Conservation (phyloP, 2,329 filamentous ascomycete species). For the Coniochaeta sp. region DNA sequence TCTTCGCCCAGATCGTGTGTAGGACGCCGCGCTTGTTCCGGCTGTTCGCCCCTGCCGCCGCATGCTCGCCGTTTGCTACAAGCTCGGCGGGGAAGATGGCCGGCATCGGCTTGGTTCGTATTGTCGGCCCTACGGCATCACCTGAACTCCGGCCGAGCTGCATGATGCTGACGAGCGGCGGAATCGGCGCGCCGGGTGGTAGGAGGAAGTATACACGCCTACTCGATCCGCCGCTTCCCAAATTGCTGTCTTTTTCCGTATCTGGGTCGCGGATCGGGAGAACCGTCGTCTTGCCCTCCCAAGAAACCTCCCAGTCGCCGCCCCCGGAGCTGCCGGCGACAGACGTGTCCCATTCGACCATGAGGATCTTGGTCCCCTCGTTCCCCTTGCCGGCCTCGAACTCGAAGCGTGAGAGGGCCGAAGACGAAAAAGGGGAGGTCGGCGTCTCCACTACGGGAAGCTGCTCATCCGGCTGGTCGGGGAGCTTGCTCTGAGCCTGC, state of each 20-base stretch:
- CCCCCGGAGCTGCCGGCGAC: constrained; percentile 25
- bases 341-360: constrained; percentile 78
- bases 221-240: constrained; percentile 32
- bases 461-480: constrained; percentile 6
- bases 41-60: constrained; percentile 19
- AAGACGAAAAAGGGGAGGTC: constrained; percentile 33
- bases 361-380: constrained; percentile 82
- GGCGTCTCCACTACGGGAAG: constrained; percentile 28
- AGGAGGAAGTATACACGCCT: constrained; percentile 72
- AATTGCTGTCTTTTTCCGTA: constrained; percentile 22
- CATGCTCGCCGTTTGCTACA: constrained; percentile 49
- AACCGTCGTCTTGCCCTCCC: constrained; percentile 72
- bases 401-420: constrained; percentile 75
- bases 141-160: constrained; percentile 24
- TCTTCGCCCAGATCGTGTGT: constrained; percentile 87
- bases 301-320: constrained; percentile 64
- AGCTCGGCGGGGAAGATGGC: constrained; percentile 79
- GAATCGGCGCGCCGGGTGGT: constrained; percentile 63
- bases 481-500: not conserved
- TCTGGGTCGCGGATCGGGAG: constrained; percentile 55
- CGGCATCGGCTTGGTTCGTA: constrained; percentile 69
- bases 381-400: constrained; percentile 71
- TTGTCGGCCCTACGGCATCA: constrained; percentile 24
- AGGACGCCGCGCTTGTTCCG: constrained; percentile 73
- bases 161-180: constrained; percentile 61